phyloP scores from a whole-genome alignment of 306 rosid genomes.

The Vigna nakashimae region DNA sequence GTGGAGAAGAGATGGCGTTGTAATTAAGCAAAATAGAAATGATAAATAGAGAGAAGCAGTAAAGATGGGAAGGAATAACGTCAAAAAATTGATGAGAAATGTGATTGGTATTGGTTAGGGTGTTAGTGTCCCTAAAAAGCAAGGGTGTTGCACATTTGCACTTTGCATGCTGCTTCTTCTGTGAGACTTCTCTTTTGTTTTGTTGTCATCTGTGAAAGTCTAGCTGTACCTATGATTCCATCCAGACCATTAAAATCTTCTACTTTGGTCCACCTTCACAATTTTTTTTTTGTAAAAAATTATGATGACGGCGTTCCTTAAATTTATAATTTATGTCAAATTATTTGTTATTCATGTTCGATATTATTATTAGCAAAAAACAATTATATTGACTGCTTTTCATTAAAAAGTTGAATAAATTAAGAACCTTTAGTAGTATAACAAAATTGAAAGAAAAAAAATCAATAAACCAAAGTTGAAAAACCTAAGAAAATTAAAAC shows the following conservation, averaged over 20 bases:
- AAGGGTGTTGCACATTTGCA: background rate
- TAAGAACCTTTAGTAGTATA: no score
- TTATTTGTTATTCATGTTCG: no score
- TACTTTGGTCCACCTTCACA: constrained; percentile 1
- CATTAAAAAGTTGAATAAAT: no score
- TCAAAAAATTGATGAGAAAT: background rate
- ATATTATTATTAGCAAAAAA: no score
- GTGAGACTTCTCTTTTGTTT: background rate
- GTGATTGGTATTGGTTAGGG: background rate
- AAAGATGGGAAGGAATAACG: background rate
- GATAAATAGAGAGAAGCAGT: background rate
- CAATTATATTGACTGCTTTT: no score
- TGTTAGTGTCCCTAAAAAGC: background rate
- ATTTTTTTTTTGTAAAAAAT: no score
- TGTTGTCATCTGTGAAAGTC: background rate
- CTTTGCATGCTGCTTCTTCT: constrained; percentile 30
- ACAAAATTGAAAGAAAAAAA: no score
- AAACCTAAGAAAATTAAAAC: no score
- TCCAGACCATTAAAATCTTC: constrained; percentile 39
- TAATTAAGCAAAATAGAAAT: background rate
- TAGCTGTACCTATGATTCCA: constrained; percentile 33
- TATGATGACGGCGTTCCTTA: no score
- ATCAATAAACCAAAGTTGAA: no score
- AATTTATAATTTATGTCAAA: no score
- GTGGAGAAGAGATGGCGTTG: background rate